phyloP scores from a whole-genome alignment of 2,329 filamentous ascomycete species.

The Didymella sp. region DNA sequence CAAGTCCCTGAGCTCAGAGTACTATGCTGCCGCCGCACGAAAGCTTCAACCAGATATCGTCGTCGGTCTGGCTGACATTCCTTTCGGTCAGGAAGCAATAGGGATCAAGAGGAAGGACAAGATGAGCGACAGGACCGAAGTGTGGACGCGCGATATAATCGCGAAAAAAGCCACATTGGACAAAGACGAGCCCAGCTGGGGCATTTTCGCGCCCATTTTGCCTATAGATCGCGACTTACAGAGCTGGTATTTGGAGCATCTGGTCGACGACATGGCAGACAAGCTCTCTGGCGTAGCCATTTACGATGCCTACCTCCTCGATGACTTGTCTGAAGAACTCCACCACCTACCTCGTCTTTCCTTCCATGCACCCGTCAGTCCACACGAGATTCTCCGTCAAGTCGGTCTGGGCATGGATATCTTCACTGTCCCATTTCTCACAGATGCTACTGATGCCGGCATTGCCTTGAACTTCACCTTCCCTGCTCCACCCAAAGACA shows the following conservation, averaged over 20 bases:
- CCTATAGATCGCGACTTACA: slow-evolving; percentile 79
- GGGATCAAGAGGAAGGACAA: slow-evolving; percentile 76
- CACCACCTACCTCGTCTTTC: slow-evolving; percentile 73
- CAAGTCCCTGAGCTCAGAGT: slow-evolving; percentile 69
- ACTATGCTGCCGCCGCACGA: slow-evolving; percentile 72
- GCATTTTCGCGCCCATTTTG: slow-evolving; percentile 69
- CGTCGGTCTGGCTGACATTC: slow-evolving; percentile 76
- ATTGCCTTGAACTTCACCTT: slow-evolving; percentile 84
- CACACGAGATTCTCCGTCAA: slow-evolving; percentile 79
- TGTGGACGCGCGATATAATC: slow-evolving; percentile 77
- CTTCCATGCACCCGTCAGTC: slow-evolving; percentile 71
- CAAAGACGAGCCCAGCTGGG: slow-evolving; percentile 35
- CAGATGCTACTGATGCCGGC: slow-evolving; percentile 78
- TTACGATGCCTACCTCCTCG: slow-evolving; percentile 74
- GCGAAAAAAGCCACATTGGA: slow-evolving; percentile 48
- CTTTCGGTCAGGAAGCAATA: slow-evolving; percentile 63
- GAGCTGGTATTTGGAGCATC: slow-evolving; percentile 76
- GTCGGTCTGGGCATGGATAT: slow-evolving; percentile 80
- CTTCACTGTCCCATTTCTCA: slow-evolving; percentile 78
- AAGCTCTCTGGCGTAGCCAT: slow-evolving; percentile 72
- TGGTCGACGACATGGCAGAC: slow-evolving; percentile 68
- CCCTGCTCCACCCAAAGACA: slow-evolving; percentile 53
- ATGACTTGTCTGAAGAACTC: slow-evolving; percentile 69
- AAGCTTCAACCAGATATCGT: slow-evolving; percentile 80
- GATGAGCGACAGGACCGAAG: slow-evolving; percentile 85